phyloP scores from a whole-genome alignment of 163 green algal genomes.

The Trebouxia gelatinosa region DNA sequence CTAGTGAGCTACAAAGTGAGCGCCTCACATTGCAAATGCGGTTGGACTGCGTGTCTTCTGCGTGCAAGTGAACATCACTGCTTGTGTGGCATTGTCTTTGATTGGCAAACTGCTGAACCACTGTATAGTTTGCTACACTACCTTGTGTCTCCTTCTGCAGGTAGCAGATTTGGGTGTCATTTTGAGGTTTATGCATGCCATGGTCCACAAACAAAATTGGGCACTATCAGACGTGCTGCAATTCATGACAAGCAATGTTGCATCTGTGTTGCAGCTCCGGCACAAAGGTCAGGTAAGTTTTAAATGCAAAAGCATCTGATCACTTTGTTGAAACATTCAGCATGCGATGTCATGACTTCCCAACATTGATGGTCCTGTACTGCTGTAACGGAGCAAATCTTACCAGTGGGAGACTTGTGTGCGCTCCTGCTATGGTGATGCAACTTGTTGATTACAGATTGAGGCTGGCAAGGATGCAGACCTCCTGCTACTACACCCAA shows the following conservation, averaged over 20 bases:
- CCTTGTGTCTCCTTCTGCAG: constrained; percentile 6
- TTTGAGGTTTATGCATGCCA: constrained; percentile 30
- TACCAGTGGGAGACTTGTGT: neutral
- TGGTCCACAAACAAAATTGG: constrained; percentile 27
- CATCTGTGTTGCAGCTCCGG: constrained; percentile 30
- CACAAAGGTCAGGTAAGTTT: constrained; percentile 36
- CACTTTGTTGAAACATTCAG: too few relatives aligned
- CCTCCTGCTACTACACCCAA: constrained; percentile 38
- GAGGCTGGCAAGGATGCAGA: constrained; percentile 38
- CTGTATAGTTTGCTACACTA: neutral
- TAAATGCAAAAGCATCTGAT: too few relatives aligned
- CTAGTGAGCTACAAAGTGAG: constrained; percentile 44
- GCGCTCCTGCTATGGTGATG: too few relatives aligned
- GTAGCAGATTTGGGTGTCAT: constrained; percentile 31
- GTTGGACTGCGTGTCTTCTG: too few relatives aligned
- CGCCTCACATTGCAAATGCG: too few relatives aligned
- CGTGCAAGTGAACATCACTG: too few relatives aligned
- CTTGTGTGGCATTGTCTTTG: too few relatives aligned
- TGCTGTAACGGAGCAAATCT: neutral
- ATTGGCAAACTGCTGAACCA: neutral
- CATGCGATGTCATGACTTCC: too few relatives aligned
- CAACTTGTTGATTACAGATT: too few relatives aligned
- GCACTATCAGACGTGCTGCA: constrained; percentile 29
- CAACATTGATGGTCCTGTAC: too few relatives aligned
- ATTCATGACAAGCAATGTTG: constrained; percentile 41